A percentile compares a stretch with the other conserved stretches of the same genome.
These are phyloP conservation scores for Salix viminalis DNA, from an alignment of 345 rosid genomes.

Conservation along the genomic window DNA sequence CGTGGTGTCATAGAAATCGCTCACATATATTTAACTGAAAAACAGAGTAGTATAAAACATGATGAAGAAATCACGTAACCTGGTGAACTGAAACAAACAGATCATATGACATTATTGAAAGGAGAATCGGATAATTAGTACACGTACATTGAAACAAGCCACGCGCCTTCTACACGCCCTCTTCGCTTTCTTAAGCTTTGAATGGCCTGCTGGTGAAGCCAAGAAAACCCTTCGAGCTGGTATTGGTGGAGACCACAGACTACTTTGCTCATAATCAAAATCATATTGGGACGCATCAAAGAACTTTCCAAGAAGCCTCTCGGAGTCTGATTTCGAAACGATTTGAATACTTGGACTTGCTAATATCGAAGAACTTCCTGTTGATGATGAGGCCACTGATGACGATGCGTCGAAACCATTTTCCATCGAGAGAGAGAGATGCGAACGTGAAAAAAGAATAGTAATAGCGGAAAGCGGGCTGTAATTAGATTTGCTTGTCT, in stretches of 20 bases:
- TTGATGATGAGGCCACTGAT: neutral
- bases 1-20: neutral
- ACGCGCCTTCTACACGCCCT: constrained; percentile 7
- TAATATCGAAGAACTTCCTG: neutral
- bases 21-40: neutral
- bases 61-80: neutral
- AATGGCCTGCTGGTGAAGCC: constrained; percentile 20
- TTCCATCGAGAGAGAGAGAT: neutral
- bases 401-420: constrained; percentile 5
- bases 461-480: neutral
- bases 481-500: neutral
- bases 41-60: neutral
- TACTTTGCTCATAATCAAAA: constrained; percentile 37
- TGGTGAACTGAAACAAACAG: neutral
- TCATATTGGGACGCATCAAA: constrained; percentile 36
- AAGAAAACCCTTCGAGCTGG: constrained; percentile 20
- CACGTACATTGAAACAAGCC: constrained; percentile 16
- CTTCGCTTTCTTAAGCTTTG: constrained; percentile 17
- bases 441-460: neutral
- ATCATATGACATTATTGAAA: neutral
- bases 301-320: constrained; percentile 37
- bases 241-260: constrained; percentile 42
- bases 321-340: constrained; percentile 29
- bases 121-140: neutral
- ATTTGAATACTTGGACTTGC: constrained; percentile 15